phyloP scores from a whole-genome alignment of 176 grass and related monocot species.

The Oryza punctata region DNA sequence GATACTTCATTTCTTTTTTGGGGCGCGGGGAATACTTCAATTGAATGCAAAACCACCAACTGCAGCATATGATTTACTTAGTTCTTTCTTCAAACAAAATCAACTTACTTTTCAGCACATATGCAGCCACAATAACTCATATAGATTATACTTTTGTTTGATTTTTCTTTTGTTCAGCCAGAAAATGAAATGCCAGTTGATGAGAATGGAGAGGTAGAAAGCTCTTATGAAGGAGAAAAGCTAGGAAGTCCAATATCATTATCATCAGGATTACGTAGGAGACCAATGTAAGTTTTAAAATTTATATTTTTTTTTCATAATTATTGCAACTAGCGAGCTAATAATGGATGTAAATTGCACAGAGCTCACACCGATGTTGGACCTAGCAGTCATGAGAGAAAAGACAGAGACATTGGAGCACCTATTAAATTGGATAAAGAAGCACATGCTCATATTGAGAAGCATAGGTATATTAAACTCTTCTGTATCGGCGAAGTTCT shows the following conservation, averaged over 20 bases:
- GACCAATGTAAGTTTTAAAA: slow-evolving; percentile 57
- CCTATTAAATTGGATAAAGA: slow-evolving; percentile 81
- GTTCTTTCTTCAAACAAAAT: neutral
- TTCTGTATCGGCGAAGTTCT: too few relatives aligned
- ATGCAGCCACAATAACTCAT: neutral
- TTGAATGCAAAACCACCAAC: neutral
- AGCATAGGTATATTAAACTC: slow-evolving; percentile 63
- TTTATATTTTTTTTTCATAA: neutral
- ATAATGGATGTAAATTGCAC: slow-evolving; percentile 6
- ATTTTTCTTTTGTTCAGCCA: slow-evolving; percentile 38
- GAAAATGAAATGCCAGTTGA: slow-evolving; percentile 56
- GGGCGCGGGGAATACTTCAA: neutral
- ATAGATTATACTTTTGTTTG: neutral
- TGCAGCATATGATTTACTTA: neutral
- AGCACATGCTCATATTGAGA: slow-evolving; percentile 78
- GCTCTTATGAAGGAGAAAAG: slow-evolving; percentile 45
- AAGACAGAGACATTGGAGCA: slow-evolving; percentile 50
- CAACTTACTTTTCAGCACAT: neutral
- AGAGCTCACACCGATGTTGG: slow-evolving; percentile 52
- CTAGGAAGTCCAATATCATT: slow-evolving; percentile 46
- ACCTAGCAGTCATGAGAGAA: slow-evolving; percentile 48
- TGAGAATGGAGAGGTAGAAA: slow-evolving; percentile 59
- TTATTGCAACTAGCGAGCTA: neutral
- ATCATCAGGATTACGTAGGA: slow-evolving; percentile 68
- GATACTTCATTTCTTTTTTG: neutral